Evolutionary conservation across 1,139 yeast species (phyloP).

Genomic region (Suhomyces wounanorum): DNA sequence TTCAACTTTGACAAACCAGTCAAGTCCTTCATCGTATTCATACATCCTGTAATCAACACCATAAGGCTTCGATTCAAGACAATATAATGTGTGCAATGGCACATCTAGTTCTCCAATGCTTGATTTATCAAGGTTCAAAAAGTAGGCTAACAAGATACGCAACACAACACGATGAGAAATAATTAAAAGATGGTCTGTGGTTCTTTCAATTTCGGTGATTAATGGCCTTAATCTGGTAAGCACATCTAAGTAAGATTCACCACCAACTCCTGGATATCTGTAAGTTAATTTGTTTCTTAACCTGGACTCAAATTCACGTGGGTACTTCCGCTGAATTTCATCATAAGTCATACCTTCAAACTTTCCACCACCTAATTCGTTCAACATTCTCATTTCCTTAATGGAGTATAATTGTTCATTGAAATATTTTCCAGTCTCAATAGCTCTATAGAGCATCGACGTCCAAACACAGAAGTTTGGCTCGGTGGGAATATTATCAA

Average conservation of each 20-base stretch:
- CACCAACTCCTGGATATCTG: conserved; percentile 96
- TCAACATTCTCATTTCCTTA: conserved; percentile 90
- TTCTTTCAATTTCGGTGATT: conserved; percentile 89
- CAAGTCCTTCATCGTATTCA: conserved; percentile 76
- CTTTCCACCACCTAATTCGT: conserved; percentile 90
- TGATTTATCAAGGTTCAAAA: conserved; percentile 79
- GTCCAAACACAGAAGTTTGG: conserved; percentile 92
- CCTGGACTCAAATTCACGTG: conserved; percentile 78
- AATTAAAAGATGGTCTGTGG: conserved; percentile 81
- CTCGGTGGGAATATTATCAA: conserved; percentile 50
- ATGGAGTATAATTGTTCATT: conserved; percentile 73
- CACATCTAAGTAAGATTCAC: conserved; percentile 92
- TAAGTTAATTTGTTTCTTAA: conserved; percentile 75
- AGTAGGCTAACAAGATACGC: conserved; percentile 83
- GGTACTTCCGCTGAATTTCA: conserved; percentile 69
- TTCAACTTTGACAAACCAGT: conserved; percentile 77
- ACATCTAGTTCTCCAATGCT: conserved; percentile 89
- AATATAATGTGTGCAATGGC: conserved; percentile 86
- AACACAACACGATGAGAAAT: conserved; percentile 91
- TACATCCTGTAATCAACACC: conserved; percentile 92
- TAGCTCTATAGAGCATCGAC: conserved; percentile 76
- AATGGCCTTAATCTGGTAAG: conserved; percentile 86
- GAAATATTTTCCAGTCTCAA: conserved; percentile 77
- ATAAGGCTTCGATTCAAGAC: conserved; percentile 89
- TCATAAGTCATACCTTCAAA: conserved; percentile 64